Conservation (phyloP, 805 yeast genomes). For the Jamesozyma piceae region DNA sequence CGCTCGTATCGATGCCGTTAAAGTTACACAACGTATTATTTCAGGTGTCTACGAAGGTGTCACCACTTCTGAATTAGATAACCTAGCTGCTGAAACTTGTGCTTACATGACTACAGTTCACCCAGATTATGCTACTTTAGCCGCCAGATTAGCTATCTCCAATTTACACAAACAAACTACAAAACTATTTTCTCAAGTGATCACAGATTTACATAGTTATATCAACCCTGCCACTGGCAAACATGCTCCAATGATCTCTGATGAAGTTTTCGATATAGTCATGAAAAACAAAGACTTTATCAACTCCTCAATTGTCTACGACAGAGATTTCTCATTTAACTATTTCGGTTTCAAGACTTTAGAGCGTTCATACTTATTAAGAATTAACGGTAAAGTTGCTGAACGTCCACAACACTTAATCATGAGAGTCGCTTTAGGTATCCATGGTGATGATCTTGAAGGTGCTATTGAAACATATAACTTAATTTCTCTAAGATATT, state of each 20-base stretch:
- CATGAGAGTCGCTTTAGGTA: slow-evolving; percentile 87
- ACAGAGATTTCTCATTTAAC: slow-evolving; percentile 68
- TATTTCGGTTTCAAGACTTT: slow-evolving; percentile 91
- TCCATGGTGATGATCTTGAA: slow-evolving; percentile 62
- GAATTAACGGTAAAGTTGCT: slow-evolving; percentile 52
- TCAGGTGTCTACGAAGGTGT: slow-evolving; percentile 97
- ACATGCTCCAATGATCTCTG: slow-evolving; percentile 62
- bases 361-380: slow-evolving; percentile 73
- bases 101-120: slow-evolving; percentile 96
- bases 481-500: slow-evolving; percentile 76
- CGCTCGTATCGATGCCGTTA: slow-evolving; percentile 86
- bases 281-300: slow-evolving; percentile 53
- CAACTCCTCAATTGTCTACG: slow-evolving; percentile 63
- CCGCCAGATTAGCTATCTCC: slow-evolving; percentile 92
- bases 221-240: slow-evolving; percentile 69
- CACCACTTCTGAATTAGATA: slow-evolving; percentile 78
- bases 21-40: slow-evolving; percentile 90
- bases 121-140: slow-evolving; percentile 93
- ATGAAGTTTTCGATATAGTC: slow-evolving; percentile 55
- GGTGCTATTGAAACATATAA: slow-evolving; percentile 73
- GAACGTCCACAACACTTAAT: slow-evolving; percentile 90
- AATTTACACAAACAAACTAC: slow-evolving; percentile 92
- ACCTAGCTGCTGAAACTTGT: slow-evolving; percentile 90
- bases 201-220: slow-evolving; percentile 63
- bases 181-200: slow-evolving; percentile 71